Percentiles rank a stretch among this genome's conserved stretches.
Conservation (phyloP, 2,329 filamentous ascomycete species). For the Hypomyces rosellus region DNA sequence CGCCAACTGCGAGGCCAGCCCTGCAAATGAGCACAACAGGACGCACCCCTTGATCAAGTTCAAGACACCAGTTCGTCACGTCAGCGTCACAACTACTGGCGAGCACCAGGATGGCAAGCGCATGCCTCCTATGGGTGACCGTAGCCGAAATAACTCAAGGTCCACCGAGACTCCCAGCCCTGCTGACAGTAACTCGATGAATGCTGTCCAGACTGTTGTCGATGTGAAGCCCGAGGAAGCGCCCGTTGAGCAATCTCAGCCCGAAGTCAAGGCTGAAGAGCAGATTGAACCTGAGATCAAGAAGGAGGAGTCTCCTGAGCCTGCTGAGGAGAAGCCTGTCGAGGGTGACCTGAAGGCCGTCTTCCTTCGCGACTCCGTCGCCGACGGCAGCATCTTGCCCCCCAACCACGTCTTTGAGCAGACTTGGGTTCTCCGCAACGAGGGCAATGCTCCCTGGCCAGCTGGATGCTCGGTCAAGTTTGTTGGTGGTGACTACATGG, state of each 20-base stretch:
- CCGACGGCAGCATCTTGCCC: slow-evolving; percentile 67
- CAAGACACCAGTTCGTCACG: slow-evolving; percentile 83
- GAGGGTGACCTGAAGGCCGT: slow-evolving; percentile 39
- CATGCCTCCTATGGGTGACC: slow-evolving; percentile 68
- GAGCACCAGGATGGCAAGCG: slow-evolving; percentile 64
- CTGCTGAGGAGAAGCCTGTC: slow-evolving; percentile 12
- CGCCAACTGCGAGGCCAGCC: slow-evolving; percentile 84
- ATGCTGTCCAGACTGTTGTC: slow-evolving; percentile 62
- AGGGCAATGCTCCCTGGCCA: slow-evolving; percentile 74
- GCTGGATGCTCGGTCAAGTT: slow-evolving; percentile 85
- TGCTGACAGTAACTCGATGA: slow-evolving; percentile 41
- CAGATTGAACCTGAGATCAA: slow-evolving; percentile 14
- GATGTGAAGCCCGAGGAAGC: slow-evolving; percentile 59
- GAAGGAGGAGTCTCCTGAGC: slow-evolving; percentile 17
- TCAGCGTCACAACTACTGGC: slow-evolving; percentile 77
- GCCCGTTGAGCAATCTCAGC: slow-evolving; percentile 9
- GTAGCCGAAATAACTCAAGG: slow-evolving; percentile 35
- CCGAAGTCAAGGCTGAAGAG: slow-evolving; percentile 16
- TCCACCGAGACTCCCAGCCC: slow-evolving; percentile 40
- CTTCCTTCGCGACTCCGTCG: slow-evolving; percentile 72
- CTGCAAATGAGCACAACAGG: slow-evolving; percentile 78
- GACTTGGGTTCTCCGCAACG: slow-evolving; percentile 86
- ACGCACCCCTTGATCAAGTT: slow-evolving; percentile 98
- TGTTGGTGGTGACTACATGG: slow-evolving; percentile 94
- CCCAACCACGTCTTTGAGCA: slow-evolving; percentile 76